Evolutionary conservation across 1,284 basidiomycete genomes (phyloP).

Genomic region (Lentinus polychrous): DNA sequence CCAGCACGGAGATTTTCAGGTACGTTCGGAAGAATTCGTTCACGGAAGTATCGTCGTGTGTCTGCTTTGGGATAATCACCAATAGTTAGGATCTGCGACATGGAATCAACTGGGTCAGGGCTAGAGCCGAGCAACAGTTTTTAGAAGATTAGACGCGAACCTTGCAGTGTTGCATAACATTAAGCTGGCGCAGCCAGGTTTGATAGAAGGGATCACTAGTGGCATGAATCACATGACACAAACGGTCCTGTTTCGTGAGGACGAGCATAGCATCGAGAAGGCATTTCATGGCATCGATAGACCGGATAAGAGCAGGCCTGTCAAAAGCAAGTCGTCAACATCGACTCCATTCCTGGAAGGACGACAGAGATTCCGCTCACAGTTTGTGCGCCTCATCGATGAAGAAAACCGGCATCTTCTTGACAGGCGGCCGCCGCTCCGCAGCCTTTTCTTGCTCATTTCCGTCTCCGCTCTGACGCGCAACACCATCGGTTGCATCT

Average conservation of each 20-base stretch:
- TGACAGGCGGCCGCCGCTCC: slow-evolving; percentile 33
- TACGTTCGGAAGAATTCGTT: slow-evolving; percentile 53
- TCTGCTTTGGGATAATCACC: slow-evolving; percentile 72
- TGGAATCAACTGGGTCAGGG: neutral
- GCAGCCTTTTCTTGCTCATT: slow-evolving; percentile 27
- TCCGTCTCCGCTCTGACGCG: slow-evolving; percentile 11
- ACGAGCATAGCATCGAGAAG: slow-evolving; percentile 79
- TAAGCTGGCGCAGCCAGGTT: slow-evolving; percentile 70
- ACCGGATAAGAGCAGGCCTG: slow-evolving; percentile 68
- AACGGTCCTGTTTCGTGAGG: slow-evolving; percentile 75
- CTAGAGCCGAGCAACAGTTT: neutral
- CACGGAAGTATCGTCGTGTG: slow-evolving; percentile 56
- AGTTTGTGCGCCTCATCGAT: slow-evolving; percentile 80
- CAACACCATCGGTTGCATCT: slow-evolving; percentile 17
- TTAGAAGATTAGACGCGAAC: slow-evolving; percentile 24
- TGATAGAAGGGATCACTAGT: slow-evolving; percentile 83
- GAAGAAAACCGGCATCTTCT: slow-evolving; percentile 76
- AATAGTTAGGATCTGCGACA: slow-evolving; percentile 60
- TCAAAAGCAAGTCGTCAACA: neutral
- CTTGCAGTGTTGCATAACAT: slow-evolving; percentile 77
- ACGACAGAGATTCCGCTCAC: slow-evolving; percentile 33
- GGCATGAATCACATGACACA: slow-evolving; percentile 79
- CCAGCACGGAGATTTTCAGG: slow-evolving; percentile 46
- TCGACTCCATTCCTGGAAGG: neutral
- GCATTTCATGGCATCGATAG: slow-evolving; percentile 73